These are phyloP conservation scores for Pelargonium cotyledonis DNA, from an alignment of 441 rosid species.

Conservation along the genomic window DNA sequence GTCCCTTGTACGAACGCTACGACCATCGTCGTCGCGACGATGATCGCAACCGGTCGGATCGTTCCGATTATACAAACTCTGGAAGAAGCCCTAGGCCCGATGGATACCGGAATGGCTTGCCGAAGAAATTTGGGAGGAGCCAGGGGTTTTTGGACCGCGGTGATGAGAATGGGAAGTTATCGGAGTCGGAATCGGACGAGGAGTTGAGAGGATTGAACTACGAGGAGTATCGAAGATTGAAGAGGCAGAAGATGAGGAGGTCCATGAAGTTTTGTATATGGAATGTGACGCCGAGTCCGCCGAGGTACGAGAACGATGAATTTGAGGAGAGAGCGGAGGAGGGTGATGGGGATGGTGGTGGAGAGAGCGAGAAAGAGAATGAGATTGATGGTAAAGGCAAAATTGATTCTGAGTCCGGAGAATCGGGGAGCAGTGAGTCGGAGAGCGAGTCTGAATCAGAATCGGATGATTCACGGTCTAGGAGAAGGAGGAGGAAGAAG, in stretches of 20 bases:
- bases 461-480: slow-evolving; percentile 26
- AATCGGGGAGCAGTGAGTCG: slow-evolving; percentile 21
- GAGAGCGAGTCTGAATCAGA: slow-evolving; percentile 25
- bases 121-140: slow-evolving; percentile 53
- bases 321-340: slow-evolving; percentile 39
- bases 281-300: slow-evolving; percentile 80
- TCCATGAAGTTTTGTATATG: slow-evolving; percentile 51
- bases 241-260: slow-evolving; percentile 82
- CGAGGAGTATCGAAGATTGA: slow-evolving; percentile 70
- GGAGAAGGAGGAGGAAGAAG: slow-evolving; percentile 32
- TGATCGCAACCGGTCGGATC: slow-evolving; percentile 28
- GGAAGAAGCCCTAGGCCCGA: slow-evolving; percentile 16
- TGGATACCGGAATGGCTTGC: slow-evolving; percentile 42
- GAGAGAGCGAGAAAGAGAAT: slow-evolving; percentile 28
- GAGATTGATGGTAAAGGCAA: slow-evolving; percentile 17
- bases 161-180: slow-evolving; percentile 37
- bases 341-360: slow-evolving; percentile 3
- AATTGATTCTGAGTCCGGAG: slow-evolving; percentile 25
- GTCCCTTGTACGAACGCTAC: slow-evolving; percentile 41
- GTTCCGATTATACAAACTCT: slow-evolving; percentile 28
- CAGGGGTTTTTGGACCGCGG: slow-evolving; percentile 37
- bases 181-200: slow-evolving; percentile 62
- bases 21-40: slow-evolving; percentile 27
- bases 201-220: slow-evolving; percentile 65
- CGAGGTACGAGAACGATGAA: slow-evolving; percentile 41